A percentile compares a stretch with the other conserved stretches of the same genome.
phyloP scores from a whole-genome alignment of 805 yeast species.

The Yamadazyma philogaea region DNA sequence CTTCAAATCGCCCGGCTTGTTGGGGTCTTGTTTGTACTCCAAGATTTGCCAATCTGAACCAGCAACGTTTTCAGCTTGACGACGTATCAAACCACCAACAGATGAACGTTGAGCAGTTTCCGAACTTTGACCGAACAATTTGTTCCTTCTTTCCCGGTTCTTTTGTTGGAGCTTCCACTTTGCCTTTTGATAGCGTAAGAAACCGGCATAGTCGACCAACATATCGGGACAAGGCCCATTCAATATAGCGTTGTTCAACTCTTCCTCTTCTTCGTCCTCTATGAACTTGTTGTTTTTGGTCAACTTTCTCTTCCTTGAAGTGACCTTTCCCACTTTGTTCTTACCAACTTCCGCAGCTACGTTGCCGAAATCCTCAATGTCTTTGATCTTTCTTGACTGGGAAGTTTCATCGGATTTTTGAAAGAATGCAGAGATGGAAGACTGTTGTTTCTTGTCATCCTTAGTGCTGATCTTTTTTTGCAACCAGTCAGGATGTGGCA shows the following conservation, averaged over 20 bases:
- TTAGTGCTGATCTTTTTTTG: constrained; percentile 55
- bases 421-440: constrained; percentile 59
- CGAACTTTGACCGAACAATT: constrained; percentile 69
- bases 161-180: constrained; percentile 82
- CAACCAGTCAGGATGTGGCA: constrained; percentile 93
- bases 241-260: constrained; percentile 45
- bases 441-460: constrained; percentile 71
- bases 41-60: constrained; percentile 83
- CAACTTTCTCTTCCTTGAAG: constrained; percentile 44
- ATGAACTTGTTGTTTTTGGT: constrained; percentile 14
- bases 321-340: constrained; percentile 44
- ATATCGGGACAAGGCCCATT: constrained; percentile 63
- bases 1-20: constrained; percentile 69
- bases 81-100: constrained; percentile 67
- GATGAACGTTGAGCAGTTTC: constrained; percentile 52
- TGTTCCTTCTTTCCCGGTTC: constrained; percentile 66
- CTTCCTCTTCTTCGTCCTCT: constrained; percentile 43
- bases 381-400: constrained; percentile 38
- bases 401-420: constrained; percentile 40
- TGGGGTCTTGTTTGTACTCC: constrained; percentile 56
- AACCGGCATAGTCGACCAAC: constrained; percentile 61
- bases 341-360: constrained; percentile 23
- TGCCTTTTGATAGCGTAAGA: constrained; percentile 73
- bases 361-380: constrained; percentile 72
- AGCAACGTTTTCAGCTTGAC: constrained; percentile 76